These are phyloP conservation scores for Kokia cookei DNA, from an alignment of 441 rosid species.

Conservation along the genomic window DNA sequence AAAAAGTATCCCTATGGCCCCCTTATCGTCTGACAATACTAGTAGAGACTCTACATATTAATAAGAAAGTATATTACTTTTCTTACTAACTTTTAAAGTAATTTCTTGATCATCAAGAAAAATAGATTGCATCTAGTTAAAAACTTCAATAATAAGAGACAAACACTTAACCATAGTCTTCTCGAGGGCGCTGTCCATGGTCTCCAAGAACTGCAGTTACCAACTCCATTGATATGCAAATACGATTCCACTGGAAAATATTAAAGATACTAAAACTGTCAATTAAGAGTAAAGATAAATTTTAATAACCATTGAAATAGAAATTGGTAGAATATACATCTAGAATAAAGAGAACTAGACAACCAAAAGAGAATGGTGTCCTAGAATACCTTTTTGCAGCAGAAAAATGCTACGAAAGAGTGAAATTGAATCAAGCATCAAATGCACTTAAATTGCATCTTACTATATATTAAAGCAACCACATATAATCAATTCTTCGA, in stretches of 20 bases:
- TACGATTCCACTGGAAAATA: constrained; percentile 51
- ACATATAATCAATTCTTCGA: not conserved
- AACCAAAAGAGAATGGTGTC: not conserved
- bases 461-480: not conserved
- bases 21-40: not conserved
- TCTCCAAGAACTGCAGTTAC: constrained; percentile 98
- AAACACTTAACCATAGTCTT: constrained; percentile 64
- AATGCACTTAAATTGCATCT: not conserved
- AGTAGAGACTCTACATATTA: not conserved
- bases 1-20: not conserved
- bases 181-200: constrained; percentile 90
- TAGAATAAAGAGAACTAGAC: not conserved
- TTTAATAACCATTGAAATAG: not conserved
- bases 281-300: not conserved
- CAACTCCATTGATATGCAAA: constrained; percentile 96
- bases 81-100: not conserved
- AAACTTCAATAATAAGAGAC: not conserved
- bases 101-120: not conserved
- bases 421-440: not conserved
- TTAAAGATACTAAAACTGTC: not conserved
- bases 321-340: not conserved
- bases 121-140: not conserved
- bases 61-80: not conserved
- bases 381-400: not conserved
- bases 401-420: not conserved